These are phyloP conservation scores for Lagerstroemia speciosa DNA, from an alignment of 345 rosid species.

Conservation along the genomic window DNA sequence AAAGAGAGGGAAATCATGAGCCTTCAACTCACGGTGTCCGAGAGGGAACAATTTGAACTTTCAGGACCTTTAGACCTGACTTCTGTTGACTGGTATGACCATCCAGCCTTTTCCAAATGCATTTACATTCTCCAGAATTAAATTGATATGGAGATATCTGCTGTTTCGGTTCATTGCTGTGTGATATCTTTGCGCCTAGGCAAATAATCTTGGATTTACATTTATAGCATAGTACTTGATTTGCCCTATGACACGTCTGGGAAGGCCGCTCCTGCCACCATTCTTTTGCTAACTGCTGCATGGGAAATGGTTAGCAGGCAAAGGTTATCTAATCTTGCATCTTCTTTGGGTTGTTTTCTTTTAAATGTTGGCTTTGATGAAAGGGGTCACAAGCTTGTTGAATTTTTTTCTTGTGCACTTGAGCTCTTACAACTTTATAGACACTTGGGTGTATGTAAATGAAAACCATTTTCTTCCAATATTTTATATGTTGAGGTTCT, in stretches of 20 bases:
- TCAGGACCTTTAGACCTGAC: slow-evolving; percentile 65
- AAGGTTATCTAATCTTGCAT: too few species aligned
- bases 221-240: not conserved
- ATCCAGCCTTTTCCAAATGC: not conserved
- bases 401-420: not conserved
- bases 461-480: not conserved
- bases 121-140: not conserved
- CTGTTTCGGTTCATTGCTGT: not conserved
- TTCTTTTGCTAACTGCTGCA: not conserved
- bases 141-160: not conserved
- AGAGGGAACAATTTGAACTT: slow-evolving; percentile 56
- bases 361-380: not conserved
- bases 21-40: slow-evolving; percentile 27
- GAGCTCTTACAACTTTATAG: not conserved
- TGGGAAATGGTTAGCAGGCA: not conserved
- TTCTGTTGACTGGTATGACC: slow-evolving; percentile 52
- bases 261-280: not conserved
- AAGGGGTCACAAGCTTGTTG: not conserved
- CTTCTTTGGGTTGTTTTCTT: too few species aligned
- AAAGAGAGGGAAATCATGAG: slow-evolving; percentile 4
- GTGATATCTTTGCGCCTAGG: not conserved
- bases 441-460: not conserved
- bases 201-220: not conserved
- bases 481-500: not conserved
- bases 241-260: not conserved